phyloP scores from a whole-genome alignment of 345 rosid species.

The Citropsis articulata region DNA sequence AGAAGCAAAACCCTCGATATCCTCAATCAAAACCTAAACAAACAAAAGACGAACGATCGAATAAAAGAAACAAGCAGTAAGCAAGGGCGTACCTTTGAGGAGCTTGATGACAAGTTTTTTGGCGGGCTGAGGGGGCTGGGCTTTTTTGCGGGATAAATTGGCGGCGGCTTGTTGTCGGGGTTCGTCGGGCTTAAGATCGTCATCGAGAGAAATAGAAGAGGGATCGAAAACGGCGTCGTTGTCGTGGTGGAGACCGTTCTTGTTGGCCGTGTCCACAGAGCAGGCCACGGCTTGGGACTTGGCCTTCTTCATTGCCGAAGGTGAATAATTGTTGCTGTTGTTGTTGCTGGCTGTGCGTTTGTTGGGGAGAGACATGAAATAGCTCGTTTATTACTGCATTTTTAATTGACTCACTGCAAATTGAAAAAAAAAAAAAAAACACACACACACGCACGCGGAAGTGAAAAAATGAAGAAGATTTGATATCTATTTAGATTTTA shows the following conservation, averaged over 20 bases:
- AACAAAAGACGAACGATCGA: constrained; percentile 1
- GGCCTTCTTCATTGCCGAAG: constrained; percentile 63
- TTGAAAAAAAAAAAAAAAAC: constrained; percentile 1
- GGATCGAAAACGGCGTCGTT: constrained; percentile 54
- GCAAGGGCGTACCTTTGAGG: constrained; percentile 50
- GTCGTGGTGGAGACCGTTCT: constrained; percentile 56
- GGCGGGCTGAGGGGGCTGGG: constrained; percentile 81
- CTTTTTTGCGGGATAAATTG: constrained; percentile 82
- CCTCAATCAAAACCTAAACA: constrained; percentile 7
- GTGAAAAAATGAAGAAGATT: no score
- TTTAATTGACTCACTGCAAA: constrained; percentile 11
- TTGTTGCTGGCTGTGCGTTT: constrained; percentile 56
- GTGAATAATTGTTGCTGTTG: constrained; percentile 15
- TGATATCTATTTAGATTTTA: no score
- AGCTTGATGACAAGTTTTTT: constrained; percentile 89
- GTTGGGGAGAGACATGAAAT: constrained; percentile 83
- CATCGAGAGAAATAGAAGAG: constrained; percentile 49
- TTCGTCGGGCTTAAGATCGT: constrained; percentile 53
- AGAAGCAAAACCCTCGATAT: neutral
- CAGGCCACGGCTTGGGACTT: constrained; percentile 61
- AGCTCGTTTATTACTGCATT: constrained; percentile 33
- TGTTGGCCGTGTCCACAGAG: constrained; percentile 41
- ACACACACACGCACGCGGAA: no score
- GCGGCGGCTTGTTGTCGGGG: constrained; percentile 54
- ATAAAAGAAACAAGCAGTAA: neutral